Evolutionary conservation across 2,329 filamentous ascomycete species (phyloP).

Genomic region (Magnaporthales sp.): DNA sequence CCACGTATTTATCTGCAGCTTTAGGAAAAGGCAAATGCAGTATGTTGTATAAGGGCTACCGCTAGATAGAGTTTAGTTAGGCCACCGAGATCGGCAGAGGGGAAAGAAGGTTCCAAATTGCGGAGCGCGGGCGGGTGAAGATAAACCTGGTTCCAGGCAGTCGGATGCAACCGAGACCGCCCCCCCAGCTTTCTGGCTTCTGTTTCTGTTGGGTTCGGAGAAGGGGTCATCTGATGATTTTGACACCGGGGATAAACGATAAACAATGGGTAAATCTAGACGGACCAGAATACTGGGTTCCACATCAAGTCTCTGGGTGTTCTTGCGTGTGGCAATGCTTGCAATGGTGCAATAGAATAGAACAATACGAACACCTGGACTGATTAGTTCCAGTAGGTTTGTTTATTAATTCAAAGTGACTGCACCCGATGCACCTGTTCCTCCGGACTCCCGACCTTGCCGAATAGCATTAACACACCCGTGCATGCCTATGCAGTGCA

Average conservation of each 20-base stretch:
- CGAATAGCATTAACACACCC: not conserved
- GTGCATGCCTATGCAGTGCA: not conserved
- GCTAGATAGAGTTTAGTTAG: no score
- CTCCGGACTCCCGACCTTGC: not conserved
- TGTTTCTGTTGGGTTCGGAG: not conserved
- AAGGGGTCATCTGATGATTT: not conserved
- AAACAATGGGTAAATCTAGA: not conserved
- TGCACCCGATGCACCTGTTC: not conserved
- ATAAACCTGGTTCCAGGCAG: not conserved
- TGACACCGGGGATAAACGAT: not conserved
- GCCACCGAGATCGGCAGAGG: not conserved
- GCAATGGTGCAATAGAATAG: no score
- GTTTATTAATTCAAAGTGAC: not conserved
- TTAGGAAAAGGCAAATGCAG: no score
- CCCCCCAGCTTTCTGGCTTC: no score
- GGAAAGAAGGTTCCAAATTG: not conserved
- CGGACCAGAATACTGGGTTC: not conserved
- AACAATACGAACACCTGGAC: no score
- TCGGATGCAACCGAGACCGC: not conserved
- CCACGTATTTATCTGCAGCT: no score
- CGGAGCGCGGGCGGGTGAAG: not conserved
- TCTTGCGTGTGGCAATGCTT: no score
- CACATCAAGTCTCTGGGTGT: no score
- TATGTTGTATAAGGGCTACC: no score
- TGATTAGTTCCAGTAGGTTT: not conserved